Evolutionary conservation across 768 basidiomycete genomes (phyloP).

Genomic region (Cystofilobasidium capitatum): DNA sequence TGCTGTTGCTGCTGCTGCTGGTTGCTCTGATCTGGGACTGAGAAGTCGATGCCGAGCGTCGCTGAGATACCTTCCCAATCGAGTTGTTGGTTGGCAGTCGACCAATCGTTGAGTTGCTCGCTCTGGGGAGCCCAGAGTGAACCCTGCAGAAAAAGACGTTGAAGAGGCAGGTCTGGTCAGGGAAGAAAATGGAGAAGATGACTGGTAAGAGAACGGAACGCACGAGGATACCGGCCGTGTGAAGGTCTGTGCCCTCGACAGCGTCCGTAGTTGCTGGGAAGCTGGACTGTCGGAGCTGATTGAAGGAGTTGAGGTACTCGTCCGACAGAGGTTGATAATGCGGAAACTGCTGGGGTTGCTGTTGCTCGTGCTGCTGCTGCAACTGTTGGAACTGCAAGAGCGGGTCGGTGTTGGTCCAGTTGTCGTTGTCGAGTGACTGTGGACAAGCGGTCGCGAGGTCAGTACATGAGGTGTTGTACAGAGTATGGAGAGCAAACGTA

Average conservation of each 20-base stretch:
- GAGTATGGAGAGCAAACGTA: too few relatives aligned
- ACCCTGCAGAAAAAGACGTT: neutral
- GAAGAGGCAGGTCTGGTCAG: too few relatives aligned
- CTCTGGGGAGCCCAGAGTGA: neutral
- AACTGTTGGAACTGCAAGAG: neutral
- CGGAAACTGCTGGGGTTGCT: neutral
- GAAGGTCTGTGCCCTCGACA: neutral
- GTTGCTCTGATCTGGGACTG: neutral
- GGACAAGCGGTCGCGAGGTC: neutral
- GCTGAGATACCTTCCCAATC: neutral
- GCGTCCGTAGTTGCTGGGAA: neutral
- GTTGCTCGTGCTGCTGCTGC: neutral
- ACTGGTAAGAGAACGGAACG: neutral
- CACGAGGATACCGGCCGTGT: conserved; percentile 1
- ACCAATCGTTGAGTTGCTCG: neutral
- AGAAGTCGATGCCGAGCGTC: neutral
- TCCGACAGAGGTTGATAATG: too few relatives aligned
- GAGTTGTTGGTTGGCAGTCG: neutral
- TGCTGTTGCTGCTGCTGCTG: too few relatives aligned
- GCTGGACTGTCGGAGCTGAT: neutral
- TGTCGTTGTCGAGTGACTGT: neutral
- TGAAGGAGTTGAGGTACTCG: neutral
- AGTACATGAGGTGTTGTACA: too few relatives aligned
- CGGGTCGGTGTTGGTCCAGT: neutral
- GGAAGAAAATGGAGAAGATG: neutral